These are phyloP conservation scores for Tetrahymena borealis DNA, from an alignment of 73 alveolate genomes.

Conservation along the genomic window DNA sequence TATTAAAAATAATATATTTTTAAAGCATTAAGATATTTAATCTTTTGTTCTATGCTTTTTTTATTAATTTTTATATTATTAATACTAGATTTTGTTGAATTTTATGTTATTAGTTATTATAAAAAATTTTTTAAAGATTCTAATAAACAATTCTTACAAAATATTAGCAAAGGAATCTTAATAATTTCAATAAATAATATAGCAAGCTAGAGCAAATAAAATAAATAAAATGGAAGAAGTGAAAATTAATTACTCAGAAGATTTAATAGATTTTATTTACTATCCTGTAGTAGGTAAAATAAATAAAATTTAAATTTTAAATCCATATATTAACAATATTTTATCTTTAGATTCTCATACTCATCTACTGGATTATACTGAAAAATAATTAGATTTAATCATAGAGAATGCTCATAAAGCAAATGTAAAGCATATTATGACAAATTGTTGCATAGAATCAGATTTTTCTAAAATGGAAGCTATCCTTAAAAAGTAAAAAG, in stretches of 20 bases:
- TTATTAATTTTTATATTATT: no score
- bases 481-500: neutral
- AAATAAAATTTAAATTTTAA: neutral
- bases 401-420: neutral
- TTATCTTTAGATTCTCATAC: neutral
- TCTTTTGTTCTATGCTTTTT: no score
- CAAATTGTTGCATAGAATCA: neutral
- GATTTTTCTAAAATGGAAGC: neutral
- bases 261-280: neutral
- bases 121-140: no score
- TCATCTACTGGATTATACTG: neutral
- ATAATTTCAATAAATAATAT: no score
- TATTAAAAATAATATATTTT: no score
- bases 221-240: neutral
- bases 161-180: no score
- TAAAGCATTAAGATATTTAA: no score
- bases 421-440: neutral
- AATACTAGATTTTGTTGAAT: no score
- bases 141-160: no score
- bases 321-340: neutral
- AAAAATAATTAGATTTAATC: neutral
- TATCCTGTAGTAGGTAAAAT: neutral
- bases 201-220: no score
- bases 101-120: no score
- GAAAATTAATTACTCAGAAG: neutral